Percentiles rank a stretch among this genome's conserved stretches.
phyloP scores from a whole-genome alignment of 768 basidiomycete genomes.

The Leccinum imitatum region DNA sequence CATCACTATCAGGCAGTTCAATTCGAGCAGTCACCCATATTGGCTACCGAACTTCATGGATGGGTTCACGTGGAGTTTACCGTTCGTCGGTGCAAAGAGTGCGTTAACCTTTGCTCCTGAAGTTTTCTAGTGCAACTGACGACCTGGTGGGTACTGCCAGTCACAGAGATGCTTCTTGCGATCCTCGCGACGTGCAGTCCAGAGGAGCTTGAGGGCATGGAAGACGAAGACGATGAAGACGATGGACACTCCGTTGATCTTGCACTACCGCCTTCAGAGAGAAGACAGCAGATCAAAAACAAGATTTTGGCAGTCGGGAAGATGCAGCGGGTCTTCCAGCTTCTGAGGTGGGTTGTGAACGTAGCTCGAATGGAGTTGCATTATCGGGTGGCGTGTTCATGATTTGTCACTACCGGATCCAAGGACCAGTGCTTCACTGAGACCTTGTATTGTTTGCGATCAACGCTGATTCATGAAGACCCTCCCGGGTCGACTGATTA shows the following conservation, averaged over 20 bases:
- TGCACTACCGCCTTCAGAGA: conserved; percentile 41
- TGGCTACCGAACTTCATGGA: conserved; percentile 99
- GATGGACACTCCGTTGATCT: conserved; percentile 30
- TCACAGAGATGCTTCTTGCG: conserved; percentile 96
- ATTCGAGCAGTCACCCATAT: conserved; percentile 78
- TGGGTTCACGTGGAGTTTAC: conserved; percentile 97
- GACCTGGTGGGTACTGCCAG: conserved; percentile 38
- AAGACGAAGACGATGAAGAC: conserved; percentile 36
- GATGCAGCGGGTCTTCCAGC: conserved; percentile 88
- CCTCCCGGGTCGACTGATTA: background rate
- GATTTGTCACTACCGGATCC: background rate
- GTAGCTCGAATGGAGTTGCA: background rate
- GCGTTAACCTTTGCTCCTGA: conserved; percentile 27
- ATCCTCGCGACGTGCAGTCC: conserved; percentile 91
- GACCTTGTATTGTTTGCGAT: background rate
- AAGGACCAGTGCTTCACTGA: background rate
- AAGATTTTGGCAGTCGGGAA: conserved; percentile 92
- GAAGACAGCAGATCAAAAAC: conserved; percentile 82
- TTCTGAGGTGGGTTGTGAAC: conserved; percentile 67
- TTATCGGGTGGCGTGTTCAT: background rate
- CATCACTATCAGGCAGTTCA: conserved; percentile 92
- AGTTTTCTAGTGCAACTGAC: background rate
- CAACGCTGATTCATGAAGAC: background rate
- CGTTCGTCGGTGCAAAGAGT: conserved; percentile 99
- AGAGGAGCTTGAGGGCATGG: conserved; percentile 84